Conservation (phyloP, 2,329 filamentous ascomycete genomes). For the Graphium sp. region DNA sequence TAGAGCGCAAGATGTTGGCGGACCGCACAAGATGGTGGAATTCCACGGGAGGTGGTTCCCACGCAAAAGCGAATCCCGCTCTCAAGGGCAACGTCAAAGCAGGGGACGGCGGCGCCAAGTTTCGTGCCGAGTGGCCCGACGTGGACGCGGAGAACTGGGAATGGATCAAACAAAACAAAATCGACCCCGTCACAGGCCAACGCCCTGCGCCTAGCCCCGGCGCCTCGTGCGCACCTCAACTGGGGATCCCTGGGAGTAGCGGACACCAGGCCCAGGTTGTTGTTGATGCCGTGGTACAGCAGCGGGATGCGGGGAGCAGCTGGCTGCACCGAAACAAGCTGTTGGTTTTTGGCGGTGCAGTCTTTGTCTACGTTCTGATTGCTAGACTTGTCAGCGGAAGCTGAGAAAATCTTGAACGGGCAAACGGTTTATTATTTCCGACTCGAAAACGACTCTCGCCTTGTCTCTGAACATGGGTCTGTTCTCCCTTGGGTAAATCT, state of each 20-base stretch:
- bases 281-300: conserved; percentile 62
- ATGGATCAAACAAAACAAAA: conserved; percentile 72
- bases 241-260: conserved; percentile 42
- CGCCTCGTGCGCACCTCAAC: conserved; percentile 31
- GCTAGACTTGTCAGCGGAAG: conserved; percentile 50
- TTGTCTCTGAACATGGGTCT: no score
- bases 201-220: conserved; percentile 31
- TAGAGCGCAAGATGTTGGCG: conserved; percentile 65
- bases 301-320: conserved; percentile 62
- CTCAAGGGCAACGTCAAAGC: conserved; percentile 71
- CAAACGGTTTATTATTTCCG: no score
- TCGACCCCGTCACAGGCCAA: conserved; percentile 67
- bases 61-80: conserved; percentile 31
- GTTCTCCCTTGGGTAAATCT: no score
- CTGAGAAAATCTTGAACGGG: no score
- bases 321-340: conserved; percentile 74
- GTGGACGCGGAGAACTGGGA: conserved; percentile 77
- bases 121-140: conserved; percentile 78
- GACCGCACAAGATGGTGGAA: conserved; percentile 88
- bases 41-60: conserved; percentile 72
- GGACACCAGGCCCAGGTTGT: conserved; percentile 50
- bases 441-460: no score
- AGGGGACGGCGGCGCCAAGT: conserved; percentile 85
- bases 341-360: conserved; percentile 47
- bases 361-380: conserved; percentile 73